These are phyloP conservation scores for Pleurotus tuoliensis DNA, from an alignment of 768 basidiomycete genomes.

Conservation along the genomic window DNA sequence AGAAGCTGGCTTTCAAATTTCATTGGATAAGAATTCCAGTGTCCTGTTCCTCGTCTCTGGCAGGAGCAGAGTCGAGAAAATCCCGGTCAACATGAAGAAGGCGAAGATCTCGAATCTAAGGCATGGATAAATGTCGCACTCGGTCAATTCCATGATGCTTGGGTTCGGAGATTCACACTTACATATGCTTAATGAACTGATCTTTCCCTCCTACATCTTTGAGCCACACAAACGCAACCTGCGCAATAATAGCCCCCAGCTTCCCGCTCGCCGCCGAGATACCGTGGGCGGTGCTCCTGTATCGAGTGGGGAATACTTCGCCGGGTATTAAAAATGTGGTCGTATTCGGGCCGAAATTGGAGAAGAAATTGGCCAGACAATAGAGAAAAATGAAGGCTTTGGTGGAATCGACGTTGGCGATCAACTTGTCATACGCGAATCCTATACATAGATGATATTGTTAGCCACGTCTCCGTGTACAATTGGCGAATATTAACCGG, in stretches of 20 bases:
- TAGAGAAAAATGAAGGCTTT: slow-evolving; percentile 80
- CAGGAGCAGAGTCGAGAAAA: slow-evolving; percentile 75
- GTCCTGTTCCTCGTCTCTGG: slow-evolving; percentile 71
- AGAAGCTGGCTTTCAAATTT: slow-evolving; percentile 57
- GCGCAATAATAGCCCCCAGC: slow-evolving; percentile 76
- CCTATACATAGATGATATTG: slow-evolving; percentile 31
- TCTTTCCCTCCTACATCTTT: slow-evolving; percentile 65
- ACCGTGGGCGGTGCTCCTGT: slow-evolving; percentile 82
- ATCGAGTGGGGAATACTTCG: slow-evolving; percentile 85
- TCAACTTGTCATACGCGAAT: slow-evolving; percentile 62
- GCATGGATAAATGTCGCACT: no score
- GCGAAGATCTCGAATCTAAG: slow-evolving; percentile 74
- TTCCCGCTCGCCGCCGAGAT: slow-evolving; percentile 83
- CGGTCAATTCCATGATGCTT: no score
- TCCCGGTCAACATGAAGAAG: slow-evolving; percentile 82
- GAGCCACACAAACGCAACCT: slow-evolving; percentile 70
- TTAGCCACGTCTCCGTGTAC: background rate
- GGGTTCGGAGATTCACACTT: slow-evolving; percentile 19
- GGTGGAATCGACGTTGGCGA: slow-evolving; percentile 29
- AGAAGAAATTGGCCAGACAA: slow-evolving; percentile 87
- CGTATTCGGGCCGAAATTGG: slow-evolving; percentile 82
- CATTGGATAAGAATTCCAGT: slow-evolving; percentile 73
- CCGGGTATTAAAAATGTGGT: slow-evolving; percentile 82
- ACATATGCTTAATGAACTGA: slow-evolving; percentile 67
- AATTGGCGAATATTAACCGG: background rate